Percentiles rank a stretch among this genome's conserved stretches.
Conservation (phyloP, 2,329 filamentous ascomycete genomes). For the Truncatella angustata region DNA sequence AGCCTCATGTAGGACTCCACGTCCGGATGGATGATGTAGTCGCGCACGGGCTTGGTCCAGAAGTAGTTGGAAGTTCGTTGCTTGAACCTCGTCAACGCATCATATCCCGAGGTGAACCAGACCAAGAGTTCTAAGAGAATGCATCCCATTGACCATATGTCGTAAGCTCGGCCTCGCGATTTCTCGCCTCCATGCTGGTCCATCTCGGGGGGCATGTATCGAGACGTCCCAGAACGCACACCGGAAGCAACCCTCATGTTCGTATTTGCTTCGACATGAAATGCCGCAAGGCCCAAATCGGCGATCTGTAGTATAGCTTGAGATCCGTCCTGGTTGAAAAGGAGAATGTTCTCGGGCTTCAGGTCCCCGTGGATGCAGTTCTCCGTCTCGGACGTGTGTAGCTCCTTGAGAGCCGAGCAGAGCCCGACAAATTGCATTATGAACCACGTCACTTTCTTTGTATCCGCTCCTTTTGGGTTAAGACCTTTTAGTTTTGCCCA, state of each 20-base stretch:
- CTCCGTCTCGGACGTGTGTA: too few relatives aligned
- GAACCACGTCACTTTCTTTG: not conserved
- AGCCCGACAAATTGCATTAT: too few relatives aligned
- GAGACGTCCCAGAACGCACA: too few relatives aligned
- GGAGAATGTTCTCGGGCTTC: slow-evolving; percentile 17
- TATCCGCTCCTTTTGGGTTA: too few relatives aligned
- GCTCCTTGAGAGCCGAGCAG: slow-evolving; percentile 11
- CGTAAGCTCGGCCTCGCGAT: slow-evolving; percentile 13
- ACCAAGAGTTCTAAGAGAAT: slow-evolving; percentile 13
- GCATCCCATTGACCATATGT: slow-evolving; percentile 17
- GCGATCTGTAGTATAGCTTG: slow-evolving; percentile 12
- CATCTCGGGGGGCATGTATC: slow-evolving; percentile 15
- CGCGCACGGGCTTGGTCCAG: too few relatives aligned
- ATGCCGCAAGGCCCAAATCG: slow-evolving; percentile 16
- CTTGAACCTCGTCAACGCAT: not conserved
- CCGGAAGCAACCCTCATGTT: too few relatives aligned
- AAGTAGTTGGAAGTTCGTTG: not conserved
- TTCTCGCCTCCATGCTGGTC: not conserved
- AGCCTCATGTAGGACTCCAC: too few relatives aligned
- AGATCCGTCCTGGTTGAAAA: not conserved
- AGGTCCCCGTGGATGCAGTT: slow-evolving; percentile 16
- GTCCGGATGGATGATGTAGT: too few relatives aligned
- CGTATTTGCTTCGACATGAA: slow-evolving; percentile 10
- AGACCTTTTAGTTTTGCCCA: slow-evolving; percentile 5
- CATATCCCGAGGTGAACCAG: slow-evolving; percentile 10